Evolutionary conservation across 352 stramenopile genomes (phyloP).

Genomic region (Globisporangium spiculum): DNA sequence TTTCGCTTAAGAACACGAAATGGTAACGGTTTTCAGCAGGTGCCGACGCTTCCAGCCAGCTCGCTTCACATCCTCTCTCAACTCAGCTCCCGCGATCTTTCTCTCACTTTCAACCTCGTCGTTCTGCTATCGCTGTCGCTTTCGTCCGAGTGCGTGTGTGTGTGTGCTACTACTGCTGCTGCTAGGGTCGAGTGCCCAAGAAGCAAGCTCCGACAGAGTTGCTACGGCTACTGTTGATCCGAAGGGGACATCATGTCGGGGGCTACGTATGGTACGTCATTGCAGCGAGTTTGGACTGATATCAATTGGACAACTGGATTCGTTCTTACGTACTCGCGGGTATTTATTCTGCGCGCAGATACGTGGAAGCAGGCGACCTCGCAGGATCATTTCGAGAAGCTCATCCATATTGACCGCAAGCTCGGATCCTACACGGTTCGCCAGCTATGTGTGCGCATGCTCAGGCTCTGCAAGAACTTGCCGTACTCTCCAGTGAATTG

Average conservation of each 20-base stretch:
- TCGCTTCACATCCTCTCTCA: neutral
- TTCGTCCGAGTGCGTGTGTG: neutral
- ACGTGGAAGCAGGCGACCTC: slow-evolving; percentile 68
- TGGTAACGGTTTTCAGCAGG: neutral
- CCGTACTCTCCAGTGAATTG: slow-evolving; percentile 81
- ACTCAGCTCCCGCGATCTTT: neutral
- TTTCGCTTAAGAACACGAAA: neutral
- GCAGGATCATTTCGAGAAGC: slow-evolving; percentile 58
- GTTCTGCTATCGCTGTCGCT: neutral
- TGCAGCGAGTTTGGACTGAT: neutral
- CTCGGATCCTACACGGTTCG: slow-evolving; percentile 47
- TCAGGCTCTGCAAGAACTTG: slow-evolving; percentile 71
- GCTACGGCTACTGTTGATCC: neutral
- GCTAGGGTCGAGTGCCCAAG: neutral
- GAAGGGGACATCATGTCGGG: slow-evolving; percentile 4
- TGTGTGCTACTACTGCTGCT: slow-evolving; percentile 4
- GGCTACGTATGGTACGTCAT: slow-evolving; percentile 27
- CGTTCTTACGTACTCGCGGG: neutral
- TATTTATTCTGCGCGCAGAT: slow-evolving; percentile 29
- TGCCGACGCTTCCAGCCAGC: slow-evolving; percentile 2
- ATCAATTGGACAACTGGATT: neutral
- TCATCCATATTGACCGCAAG: slow-evolving; percentile 50
- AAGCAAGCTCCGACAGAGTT: neutral
- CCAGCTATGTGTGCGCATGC: slow-evolving; percentile 53
- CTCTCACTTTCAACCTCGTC: neutral